These are phyloP conservation scores for Diaporthe citri DNA, from an alignment of 2,329 filamentous ascomycete genomes.

Conservation along the genomic window DNA sequence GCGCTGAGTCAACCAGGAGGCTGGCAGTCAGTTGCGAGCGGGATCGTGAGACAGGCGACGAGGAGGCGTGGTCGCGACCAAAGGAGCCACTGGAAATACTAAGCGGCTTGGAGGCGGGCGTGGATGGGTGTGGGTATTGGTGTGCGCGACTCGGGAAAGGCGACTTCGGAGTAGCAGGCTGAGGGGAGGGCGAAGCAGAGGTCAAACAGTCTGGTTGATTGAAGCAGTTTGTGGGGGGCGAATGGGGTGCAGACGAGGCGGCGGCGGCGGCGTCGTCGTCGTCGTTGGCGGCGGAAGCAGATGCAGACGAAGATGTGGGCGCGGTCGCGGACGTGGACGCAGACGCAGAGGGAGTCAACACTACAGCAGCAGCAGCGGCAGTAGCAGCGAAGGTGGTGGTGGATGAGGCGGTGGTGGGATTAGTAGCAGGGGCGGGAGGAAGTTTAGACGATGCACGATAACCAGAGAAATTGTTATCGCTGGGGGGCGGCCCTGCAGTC, in stretches of 20 bases:
- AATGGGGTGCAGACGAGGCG: slow-evolving; percentile 41
- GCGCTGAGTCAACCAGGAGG: slow-evolving; percentile 43
- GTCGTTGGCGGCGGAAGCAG: slow-evolving; percentile 45
- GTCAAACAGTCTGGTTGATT: slow-evolving; percentile 52
- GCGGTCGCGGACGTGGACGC: not conserved
- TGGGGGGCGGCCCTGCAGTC: slow-evolving; percentile 30
- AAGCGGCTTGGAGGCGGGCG: slow-evolving; percentile 43
- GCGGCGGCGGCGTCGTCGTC: slow-evolving; percentile 42
- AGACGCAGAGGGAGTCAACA: not conserved
- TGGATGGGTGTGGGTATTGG: slow-evolving; percentile 38
- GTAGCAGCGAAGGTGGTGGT: slow-evolving; percentile 41
- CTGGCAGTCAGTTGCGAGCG: slow-evolving; percentile 43
- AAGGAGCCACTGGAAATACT: slow-evolving; percentile 45
- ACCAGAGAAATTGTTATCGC: slow-evolving; percentile 42
- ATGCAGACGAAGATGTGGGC: slow-evolving; percentile 41
- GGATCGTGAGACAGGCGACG: slow-evolving; percentile 43
- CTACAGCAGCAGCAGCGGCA: slow-evolving; percentile 37
- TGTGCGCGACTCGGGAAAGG: slow-evolving; percentile 44
- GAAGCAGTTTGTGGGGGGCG: slow-evolving; percentile 47
- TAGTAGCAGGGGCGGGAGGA: slow-evolving; percentile 34
- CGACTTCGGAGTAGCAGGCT: slow-evolving; percentile 59
- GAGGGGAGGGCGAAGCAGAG: slow-evolving; percentile 56
- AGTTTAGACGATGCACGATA: slow-evolving; percentile 39
- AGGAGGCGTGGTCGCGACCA: slow-evolving; percentile 41
- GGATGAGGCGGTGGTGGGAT: slow-evolving; percentile 25